phyloP scores from a whole-genome alignment of 176 grass and related monocot genomes.

The Juncus effusus region DNA sequence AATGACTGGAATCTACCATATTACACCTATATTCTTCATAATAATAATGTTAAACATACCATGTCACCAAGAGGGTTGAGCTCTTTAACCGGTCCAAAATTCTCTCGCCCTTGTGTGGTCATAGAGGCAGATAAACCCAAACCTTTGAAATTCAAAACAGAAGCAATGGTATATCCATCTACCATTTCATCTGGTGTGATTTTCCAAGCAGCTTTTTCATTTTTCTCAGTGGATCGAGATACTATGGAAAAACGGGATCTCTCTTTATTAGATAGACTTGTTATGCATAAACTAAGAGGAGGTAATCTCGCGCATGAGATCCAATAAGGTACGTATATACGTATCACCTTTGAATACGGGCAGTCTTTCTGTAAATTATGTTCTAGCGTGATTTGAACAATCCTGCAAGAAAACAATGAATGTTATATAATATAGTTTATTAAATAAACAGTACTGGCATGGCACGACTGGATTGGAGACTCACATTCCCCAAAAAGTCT shows the following conservation, averaged over 20 bases:
- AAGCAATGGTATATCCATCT: slow-evolving; percentile 83
- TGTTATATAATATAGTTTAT: slow-evolving; percentile 17
- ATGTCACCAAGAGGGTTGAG: slow-evolving; percentile 83
- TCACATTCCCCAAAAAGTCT: too few relatives aligned
- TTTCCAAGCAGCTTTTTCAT: slow-evolving; percentile 61
- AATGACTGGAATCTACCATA: too few relatives aligned
- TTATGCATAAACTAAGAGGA: slow-evolving; percentile 49
- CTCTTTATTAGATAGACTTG: slow-evolving; percentile 65
- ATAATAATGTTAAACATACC: slow-evolving; percentile 37
- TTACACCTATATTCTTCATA: neutral
- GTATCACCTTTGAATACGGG: slow-evolving; percentile 63
- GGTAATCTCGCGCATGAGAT: slow-evolving; percentile 84
- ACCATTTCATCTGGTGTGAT: slow-evolving; percentile 86
- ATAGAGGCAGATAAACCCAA: slow-evolving; percentile 67
- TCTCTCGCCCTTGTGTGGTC: slow-evolving; percentile 40
- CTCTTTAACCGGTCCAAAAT: slow-evolving; percentile 70
- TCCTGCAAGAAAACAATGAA: slow-evolving; percentile 24
- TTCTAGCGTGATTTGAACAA: slow-evolving; percentile 80
- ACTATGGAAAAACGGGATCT: slow-evolving; percentile 34
- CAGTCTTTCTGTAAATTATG: slow-evolving; percentile 82
- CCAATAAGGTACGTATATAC: slow-evolving; percentile 96
- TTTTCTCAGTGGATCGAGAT: slow-evolving; percentile 40
- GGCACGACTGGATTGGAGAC: too few relatives aligned
- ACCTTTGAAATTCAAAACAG: slow-evolving; percentile 69
- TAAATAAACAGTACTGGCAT: neutral